Evolutionary conservation across 768 basidiomycete genomes (phyloP).

Genomic region (Pisolithus tinctorius): DNA sequence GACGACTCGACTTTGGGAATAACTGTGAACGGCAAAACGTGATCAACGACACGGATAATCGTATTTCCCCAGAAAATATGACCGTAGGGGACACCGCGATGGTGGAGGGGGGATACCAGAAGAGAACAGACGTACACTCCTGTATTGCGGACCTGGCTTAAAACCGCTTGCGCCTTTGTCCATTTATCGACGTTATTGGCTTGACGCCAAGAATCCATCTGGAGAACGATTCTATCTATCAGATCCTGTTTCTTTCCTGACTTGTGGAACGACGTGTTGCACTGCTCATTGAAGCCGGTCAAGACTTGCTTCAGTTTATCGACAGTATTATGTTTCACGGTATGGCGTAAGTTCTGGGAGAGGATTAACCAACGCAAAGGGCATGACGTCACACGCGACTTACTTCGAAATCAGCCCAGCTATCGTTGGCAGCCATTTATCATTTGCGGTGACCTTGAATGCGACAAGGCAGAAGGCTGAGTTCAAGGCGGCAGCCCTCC

Average conservation of each 20-base stretch:
- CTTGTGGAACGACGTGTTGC: slow-evolving; percentile 58
- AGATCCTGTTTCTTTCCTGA: slow-evolving; percentile 85
- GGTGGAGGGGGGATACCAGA: slow-evolving; percentile 3
- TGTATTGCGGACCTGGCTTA: slow-evolving; percentile 56
- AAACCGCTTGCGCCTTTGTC: slow-evolving; percentile 59
- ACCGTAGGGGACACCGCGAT: slow-evolving; percentile 7
- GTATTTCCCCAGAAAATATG: not conserved
- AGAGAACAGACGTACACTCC: slow-evolving; percentile 54
- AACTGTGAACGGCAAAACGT: slow-evolving; percentile 14
- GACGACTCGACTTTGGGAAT: slow-evolving; percentile 21
- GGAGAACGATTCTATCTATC: slow-evolving; percentile 62
- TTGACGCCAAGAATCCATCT: slow-evolving; percentile 56
- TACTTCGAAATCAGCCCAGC: slow-evolving; percentile 75
- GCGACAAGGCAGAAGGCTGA: slow-evolving; percentile 4
- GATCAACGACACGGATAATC: slow-evolving; percentile 12
- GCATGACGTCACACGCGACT: slow-evolving; percentile 14
- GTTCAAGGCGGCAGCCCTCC: slow-evolving; percentile 1
- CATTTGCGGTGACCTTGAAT: slow-evolving; percentile 2
- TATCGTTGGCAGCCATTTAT: slow-evolving; percentile 55
- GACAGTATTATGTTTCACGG: slow-evolving; percentile 72
- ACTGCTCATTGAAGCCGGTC: slow-evolving; percentile 72
- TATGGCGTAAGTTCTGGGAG: slow-evolving; percentile 59
- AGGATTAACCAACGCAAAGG: slow-evolving; percentile 11
- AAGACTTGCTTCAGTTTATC: slow-evolving; percentile 82
- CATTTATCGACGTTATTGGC: slow-evolving; percentile 57